A percentile compares a stretch with the other conserved stretches of the same genome.
Conservation (phyloP, 257 asterid species). For the Leptodermis oblonga region DNA sequence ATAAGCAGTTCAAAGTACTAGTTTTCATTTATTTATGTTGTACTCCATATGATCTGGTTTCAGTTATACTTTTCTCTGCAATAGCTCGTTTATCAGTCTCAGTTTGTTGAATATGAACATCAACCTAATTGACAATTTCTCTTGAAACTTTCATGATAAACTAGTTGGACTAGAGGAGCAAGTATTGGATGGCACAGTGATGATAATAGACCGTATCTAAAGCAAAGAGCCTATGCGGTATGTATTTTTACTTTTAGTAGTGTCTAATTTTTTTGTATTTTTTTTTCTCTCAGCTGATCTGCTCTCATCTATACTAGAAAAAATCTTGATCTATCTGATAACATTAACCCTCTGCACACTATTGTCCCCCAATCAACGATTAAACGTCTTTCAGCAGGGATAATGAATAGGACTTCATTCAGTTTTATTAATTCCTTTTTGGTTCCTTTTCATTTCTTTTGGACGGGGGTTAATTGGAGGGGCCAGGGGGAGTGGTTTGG, state of each 20-base stretch:
- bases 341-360: background rate
- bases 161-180: constrained; percentile 89
- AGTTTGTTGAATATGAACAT: background rate
- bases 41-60: background rate
- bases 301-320: background rate
- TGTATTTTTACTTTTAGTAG: constrained; percentile 17
- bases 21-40: background rate
- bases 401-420: background rate
- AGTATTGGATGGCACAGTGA: constrained; percentile 98
- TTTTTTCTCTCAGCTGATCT: background rate
- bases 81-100: background rate
- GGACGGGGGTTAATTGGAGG: no score
- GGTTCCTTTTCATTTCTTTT: no score
- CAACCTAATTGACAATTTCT: background rate
- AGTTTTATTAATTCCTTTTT: no score
- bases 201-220: constrained; percentile 83
- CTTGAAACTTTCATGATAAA: background rate
- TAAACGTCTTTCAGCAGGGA: background rate
- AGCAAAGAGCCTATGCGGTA: constrained; percentile 84
- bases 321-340: background rate
- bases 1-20: background rate
- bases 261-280: no score
- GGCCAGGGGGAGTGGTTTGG: background rate
- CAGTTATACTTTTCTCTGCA: background rate
- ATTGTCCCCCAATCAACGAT: background rate